These are phyloP conservation scores for Glaciozyma antarctica DNA, from an alignment of 768 basidiomycete genomes.

Conservation along the genomic window DNA sequence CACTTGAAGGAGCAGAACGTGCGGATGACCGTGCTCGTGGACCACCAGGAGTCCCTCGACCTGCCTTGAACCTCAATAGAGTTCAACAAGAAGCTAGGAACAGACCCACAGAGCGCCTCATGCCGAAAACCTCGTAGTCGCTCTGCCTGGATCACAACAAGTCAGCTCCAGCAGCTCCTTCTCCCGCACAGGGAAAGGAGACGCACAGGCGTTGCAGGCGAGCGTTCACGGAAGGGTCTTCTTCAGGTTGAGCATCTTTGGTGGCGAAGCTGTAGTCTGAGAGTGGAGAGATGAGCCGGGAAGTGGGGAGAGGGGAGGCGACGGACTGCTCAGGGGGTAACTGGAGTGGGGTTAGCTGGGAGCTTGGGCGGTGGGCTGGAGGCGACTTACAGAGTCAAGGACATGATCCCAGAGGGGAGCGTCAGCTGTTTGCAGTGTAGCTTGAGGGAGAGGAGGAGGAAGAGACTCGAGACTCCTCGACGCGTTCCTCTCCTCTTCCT, in stretches of 20 bases:
- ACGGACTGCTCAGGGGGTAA: slow-evolving; percentile 27
- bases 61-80: not conserved
- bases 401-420: not conserved
- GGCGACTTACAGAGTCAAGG: not conserved
- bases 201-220: slow-evolving; percentile 68
- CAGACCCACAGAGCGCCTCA: slow-evolving; percentile 78
- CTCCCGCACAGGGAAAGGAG: not conserved
- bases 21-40: slow-evolving; percentile 52
- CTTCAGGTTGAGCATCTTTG: slow-evolving; percentile 83
- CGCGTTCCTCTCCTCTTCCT: not conserved
- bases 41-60: slow-evolving; percentile 61
- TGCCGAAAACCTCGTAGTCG: slow-evolving; percentile 94
- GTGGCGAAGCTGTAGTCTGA: slow-evolving; percentile 92
- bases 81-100: slow-evolving; percentile 35
- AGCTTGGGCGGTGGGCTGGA: slow-evolving; percentile 38
- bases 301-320: not conserved
- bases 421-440: not conserved
- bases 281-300: slow-evolving; percentile 34
- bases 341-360: slow-evolving; percentile 6
- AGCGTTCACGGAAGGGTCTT: slow-evolving; percentile 91
- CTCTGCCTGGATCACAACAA: slow-evolving; percentile 47
- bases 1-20: slow-evolving; percentile 95
- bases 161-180: not conserved
- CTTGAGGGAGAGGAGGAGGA: not conserved
- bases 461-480: too few species aligned